Conservation (phyloP, 805 yeast species). For the Alloascoidea hylecoeti region DNA sequence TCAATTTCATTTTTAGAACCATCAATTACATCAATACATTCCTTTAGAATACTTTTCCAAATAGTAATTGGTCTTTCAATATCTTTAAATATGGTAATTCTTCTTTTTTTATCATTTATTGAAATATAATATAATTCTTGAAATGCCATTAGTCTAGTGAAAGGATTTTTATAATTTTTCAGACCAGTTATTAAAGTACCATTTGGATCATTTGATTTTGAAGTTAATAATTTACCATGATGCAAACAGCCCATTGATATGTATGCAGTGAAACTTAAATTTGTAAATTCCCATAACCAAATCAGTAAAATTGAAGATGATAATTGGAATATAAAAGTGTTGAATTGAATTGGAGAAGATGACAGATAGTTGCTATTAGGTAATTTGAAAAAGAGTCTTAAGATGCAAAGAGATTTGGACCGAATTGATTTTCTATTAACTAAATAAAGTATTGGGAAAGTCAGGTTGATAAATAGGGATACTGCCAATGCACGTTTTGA, state of each 20-base stretch:
- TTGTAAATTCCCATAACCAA: slow-evolving; percentile 6
- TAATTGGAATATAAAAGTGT: background rate
- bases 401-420: background rate
- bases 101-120: slow-evolving; percentile 13
- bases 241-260: slow-evolving; percentile 21
- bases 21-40: slow-evolving; percentile 11
- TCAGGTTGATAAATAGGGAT: background rate
- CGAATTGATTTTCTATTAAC: background rate
- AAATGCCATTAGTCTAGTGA: slow-evolving; percentile 20
- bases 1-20: slow-evolving; percentile 4
- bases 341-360: background rate
- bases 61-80: slow-evolving; percentile 14
- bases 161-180: slow-evolving; percentile 9
- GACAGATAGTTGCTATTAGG: background rate
- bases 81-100: slow-evolving; percentile 19
- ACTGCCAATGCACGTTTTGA: background rate
- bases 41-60: slow-evolving; percentile 17
- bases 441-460: background rate
- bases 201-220: slow-evolving; percentile 16
- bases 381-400: background rate
- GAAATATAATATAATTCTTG: slow-evolving; percentile 20
- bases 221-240: slow-evolving; percentile 14
- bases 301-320: background rate
- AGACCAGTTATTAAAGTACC: slow-evolving; percentile 23
- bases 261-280: slow-evolving; percentile 16